Base-by-base conservation (phyloP, 371 early-diverging fungal genomes). In the Mucor circinelloides region DNA sequence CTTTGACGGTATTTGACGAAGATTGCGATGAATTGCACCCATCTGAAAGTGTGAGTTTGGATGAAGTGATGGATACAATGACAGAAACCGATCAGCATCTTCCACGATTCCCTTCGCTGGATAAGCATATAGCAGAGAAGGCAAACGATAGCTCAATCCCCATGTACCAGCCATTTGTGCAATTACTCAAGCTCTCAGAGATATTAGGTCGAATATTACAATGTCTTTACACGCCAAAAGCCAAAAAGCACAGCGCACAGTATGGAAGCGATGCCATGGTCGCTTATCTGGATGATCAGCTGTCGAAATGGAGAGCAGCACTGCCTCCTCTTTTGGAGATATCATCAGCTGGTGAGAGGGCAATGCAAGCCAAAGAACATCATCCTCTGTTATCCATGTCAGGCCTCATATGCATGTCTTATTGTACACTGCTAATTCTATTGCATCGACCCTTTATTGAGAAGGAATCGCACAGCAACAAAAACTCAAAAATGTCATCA, bases 361-460 rank as follows among this genome's bases (percentile, higher is more conserved):
- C 17, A n/a, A 9, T 34, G 6, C 13, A 23, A 15, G 32, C 48
- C 5, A 28, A 66, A 58, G 50, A 32, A 1, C 58, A 58, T 32
- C 36, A 66, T 7, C 75, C 75, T 8, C 54, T 77, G 12, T 9
- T 70, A 1, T 62, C 67, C 19, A 52, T 58, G 17, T 65, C 78
- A 42, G 78, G 76, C 1, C 46, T 77, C 77, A 80, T 58, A 34
- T 84, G 13, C 88, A 89, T 67, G 77, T 90, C 72, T 79, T 91
- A 25, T 90, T 90, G 77, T 85, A 92, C 74, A 85, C 87, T 6
- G 75, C 66, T 90, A 36, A 90, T 93, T 54, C 73, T 94, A 6
- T 81, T 94, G 1, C 91, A 94, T 63, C 90, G 92, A 8, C 93
- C 94, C 3, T 88, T 83, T 52, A 80, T 81, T 54, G 72, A 54